Conservation (phyloP, 164 flowering plant genomes). For the Sextonia rubra region DNA sequence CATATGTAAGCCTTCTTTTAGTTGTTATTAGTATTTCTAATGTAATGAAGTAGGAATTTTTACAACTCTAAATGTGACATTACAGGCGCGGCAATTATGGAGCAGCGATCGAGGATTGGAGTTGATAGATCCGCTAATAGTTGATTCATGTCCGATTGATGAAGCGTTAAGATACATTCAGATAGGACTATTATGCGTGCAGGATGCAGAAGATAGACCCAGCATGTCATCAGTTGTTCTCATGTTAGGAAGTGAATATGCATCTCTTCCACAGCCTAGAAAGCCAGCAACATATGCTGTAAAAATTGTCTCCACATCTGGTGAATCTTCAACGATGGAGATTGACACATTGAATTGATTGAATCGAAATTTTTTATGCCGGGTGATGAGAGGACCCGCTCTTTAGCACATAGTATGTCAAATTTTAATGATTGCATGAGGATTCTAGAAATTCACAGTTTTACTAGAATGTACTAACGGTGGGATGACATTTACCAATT, state of each 20-base stretch:
- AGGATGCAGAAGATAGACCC: conserved; percentile 11
- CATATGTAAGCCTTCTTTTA: neutral
- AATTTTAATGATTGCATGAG: neutral
- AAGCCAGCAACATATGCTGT: neutral
- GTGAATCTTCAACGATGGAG: conserved; percentile 5
- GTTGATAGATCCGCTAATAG: conserved; percentile 8
- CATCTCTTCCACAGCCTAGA: conserved; percentile 4
- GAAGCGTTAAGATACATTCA: conserved; percentile 12
- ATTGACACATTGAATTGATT: neutral
- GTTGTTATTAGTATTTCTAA: neutral
- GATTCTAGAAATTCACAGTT: neutral
- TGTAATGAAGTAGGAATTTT: neutral
- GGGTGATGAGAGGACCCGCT: neutral
- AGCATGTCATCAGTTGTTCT: conserved; percentile 3
- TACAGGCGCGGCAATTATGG: conserved; percentile 13
- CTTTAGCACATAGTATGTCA: neutral
- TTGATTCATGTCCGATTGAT: neutral
- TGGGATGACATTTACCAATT: too few species aligned
- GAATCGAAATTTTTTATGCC: neutral
- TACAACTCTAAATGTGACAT: neutral
- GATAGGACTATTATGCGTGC: conserved; percentile 10
- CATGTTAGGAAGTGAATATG: conserved; percentile 1
- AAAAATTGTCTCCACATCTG: neutral
- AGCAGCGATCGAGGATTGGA: neutral
- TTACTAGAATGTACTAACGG: too few species aligned